A percentile compares a stretch with the other conserved stretches of the same genome.
Conservation (phyloP, 2,329 filamentous ascomycete species). For the Malbranchea zuffiana region DNA sequence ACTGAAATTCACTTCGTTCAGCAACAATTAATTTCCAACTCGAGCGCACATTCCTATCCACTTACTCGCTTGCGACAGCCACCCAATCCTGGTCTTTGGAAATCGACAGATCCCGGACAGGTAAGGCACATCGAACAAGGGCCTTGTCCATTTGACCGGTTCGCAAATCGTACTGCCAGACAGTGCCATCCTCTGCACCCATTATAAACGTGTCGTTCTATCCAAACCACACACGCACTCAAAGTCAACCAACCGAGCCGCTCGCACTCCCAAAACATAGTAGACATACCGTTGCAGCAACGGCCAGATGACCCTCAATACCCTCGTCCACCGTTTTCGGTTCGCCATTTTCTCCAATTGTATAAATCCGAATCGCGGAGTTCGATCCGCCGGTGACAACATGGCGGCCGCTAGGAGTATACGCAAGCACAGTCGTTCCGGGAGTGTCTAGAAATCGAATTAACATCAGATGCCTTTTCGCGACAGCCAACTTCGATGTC, state of each 20-base stretch:
- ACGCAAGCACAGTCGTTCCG: conserved; percentile 75
- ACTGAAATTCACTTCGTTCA: conserved; percentile 28
- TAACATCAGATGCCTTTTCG: background rate
- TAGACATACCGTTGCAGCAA: conserved; percentile 54
- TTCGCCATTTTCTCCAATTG: conserved; percentile 82
- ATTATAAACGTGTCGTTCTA: conserved; percentile 75
- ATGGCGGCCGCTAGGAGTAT: conserved; percentile 77
- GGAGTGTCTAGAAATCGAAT: conserved; percentile 52
- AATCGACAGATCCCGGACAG: conserved; percentile 74
- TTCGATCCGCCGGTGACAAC: conserved; percentile 88
- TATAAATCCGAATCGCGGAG: conserved; percentile 86
- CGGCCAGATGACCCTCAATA: conserved; percentile 70
- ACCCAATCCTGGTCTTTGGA: conserved; percentile 76
- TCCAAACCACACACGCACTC: background rate
- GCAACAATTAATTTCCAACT: background rate
- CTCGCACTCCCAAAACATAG: background rate
- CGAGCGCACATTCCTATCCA: conserved; percentile 12
- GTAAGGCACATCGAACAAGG: conserved; percentile 71
- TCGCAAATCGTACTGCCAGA: conserved; percentile 79
- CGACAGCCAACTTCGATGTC: conserved; percentile 5
- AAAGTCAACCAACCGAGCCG: background rate
- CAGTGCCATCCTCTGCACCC: conserved; percentile 89
- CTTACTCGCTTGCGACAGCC: conserved; percentile 85
- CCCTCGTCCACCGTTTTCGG: conserved; percentile 86
- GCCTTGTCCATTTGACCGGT: conserved; percentile 62